A percentile compares a stretch with the other conserved stretches of the same genome.
phyloP scores from a whole-genome alignment of 1,284 basidiomycete species.

The Albatrellus sp. region DNA sequence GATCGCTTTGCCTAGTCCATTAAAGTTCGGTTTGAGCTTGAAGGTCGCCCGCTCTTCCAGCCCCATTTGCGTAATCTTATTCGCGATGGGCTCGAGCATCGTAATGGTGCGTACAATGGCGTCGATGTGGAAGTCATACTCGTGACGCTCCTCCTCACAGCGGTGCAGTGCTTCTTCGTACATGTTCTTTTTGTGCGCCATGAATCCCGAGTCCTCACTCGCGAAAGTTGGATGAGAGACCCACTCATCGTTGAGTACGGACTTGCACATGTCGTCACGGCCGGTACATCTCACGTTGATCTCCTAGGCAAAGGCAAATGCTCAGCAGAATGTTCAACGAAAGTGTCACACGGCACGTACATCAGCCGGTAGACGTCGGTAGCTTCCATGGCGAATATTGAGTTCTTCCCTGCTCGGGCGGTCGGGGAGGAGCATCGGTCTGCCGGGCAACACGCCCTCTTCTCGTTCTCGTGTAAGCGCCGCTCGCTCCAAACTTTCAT shows the following conservation, averaged over 20 bases:
- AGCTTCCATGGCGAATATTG: conserved; percentile 68
- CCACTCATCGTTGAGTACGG: conserved; percentile 95
- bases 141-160: conserved; percentile 94
- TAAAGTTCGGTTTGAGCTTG: conserved; percentile 86
- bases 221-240: conserved; percentile 93
- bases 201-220: conserved; percentile 86
- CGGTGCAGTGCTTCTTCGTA: conserved; percentile 98
- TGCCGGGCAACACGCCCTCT: conserved; percentile 22
- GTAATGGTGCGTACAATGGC: conserved; percentile 91
- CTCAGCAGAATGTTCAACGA: neutral
- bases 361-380: conserved; percentile 72
- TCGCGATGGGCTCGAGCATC: conserved; percentile 85
- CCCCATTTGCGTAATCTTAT: conserved; percentile 76
- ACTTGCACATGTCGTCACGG: conserved; percentile 93
- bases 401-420: conserved; percentile 47
- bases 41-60: conserved; percentile 75
- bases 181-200: conserved; percentile 87
- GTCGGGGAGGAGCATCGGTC: conserved; percentile 24
- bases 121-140: conserved; percentile 98
- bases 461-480: conserved; percentile 32
- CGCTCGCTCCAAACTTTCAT: conserved; percentile 53
- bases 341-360: conserved; percentile 31
- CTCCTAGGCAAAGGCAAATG: conserved; percentile 51
- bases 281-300: conserved; percentile 85
- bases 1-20: conserved; percentile 83